Base-by-base conservation (phyloP, 208 protist species). In the Polymyxa betae region DNA sequence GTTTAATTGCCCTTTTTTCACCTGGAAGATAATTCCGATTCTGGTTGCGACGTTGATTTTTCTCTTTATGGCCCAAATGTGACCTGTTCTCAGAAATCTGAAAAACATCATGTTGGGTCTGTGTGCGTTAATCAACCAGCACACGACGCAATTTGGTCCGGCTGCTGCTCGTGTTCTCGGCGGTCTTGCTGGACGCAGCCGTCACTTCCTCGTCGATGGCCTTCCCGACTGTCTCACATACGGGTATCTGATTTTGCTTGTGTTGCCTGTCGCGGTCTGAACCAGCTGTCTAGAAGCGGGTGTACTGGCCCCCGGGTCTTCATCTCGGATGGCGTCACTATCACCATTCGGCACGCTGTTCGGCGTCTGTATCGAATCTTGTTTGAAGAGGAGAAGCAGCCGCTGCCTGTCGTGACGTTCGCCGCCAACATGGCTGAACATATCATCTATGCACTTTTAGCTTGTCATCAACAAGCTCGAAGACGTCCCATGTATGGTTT, bases 131-230 rank as follows among this genome's bases (percentile, higher is more conserved):
- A 40, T 96, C 0, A 45, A 88, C 38, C 92, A 93, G 0, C 16
- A 29, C 0, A 92, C 93, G 0, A 88, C 92, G 45, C 89, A 90
- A 0, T 94, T 95, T 89, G 92, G 91, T 38, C 77, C 77, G 0
- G 90, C 92, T 16, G 94, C 95, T 0, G 38, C 96, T 1, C 90
- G 94, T 46, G 95, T 97, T 5, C 90, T 97, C 0, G 96, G 96
- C 46, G 96, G 96, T 89, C 92, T 96, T 20, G 94, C 94, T 12
- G 96, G 96, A 0, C 94, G 95, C 77, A 96, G 95, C 66, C 90
- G 96, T 12, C 89, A 72, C 16, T 92, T 94, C 24, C 89, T 96
- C 12, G 64, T 91, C 35, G 68, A 5, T 5, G 72, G 72, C 35
- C 16, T 82, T 5, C 35, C 5, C 5, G n/a, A 82, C 35, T 82